Evolutionary conservation across 805 yeast species (phyloP).

Genomic region (Cyberlindnera saturnus): DNA sequence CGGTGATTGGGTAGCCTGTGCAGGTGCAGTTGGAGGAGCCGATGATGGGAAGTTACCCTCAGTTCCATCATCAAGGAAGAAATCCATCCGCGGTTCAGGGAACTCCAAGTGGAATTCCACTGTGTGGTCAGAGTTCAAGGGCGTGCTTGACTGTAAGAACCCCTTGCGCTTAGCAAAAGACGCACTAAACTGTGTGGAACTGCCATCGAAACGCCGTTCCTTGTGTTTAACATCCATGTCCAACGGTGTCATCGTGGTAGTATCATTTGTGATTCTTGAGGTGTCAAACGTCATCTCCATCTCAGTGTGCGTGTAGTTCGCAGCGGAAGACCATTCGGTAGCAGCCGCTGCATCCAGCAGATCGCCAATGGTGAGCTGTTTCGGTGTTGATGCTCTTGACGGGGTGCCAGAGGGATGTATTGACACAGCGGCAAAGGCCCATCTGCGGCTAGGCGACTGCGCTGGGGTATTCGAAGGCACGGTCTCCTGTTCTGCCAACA

Average conservation of each 20-base stretch:
- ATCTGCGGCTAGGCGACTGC: neutral
- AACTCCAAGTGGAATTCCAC: slow-evolving; percentile 1
- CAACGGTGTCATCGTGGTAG: slow-evolving; percentile 5
- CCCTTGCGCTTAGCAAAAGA: neutral
- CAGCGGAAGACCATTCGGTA: slow-evolving; percentile 1
- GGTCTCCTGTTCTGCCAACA: neutral
- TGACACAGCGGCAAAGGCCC: neutral
- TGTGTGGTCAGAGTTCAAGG: slow-evolving; percentile 1
- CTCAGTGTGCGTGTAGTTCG: slow-evolving; percentile 1
- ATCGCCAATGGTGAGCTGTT: slow-evolving; percentile 2
- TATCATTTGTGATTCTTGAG: neutral
- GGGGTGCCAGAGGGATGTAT: neutral
- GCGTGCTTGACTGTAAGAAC: neutral
- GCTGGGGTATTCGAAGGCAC: slow-evolving; percentile 2
- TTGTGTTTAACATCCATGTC: slow-evolving; percentile 7
- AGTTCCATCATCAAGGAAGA: neutral
- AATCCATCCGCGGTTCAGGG: neutral
- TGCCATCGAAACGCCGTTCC: neutral
- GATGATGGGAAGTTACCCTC: slow-evolving; percentile 11
- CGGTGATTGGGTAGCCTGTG: neutral
- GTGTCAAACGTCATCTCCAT: neutral
- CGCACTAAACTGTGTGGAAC: neutral
- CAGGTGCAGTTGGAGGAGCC: slow-evolving; percentile 3
- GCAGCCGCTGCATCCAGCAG: slow-evolving; percentile 3
- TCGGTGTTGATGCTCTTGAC: slow-evolving; percentile 1